phyloP scores from a whole-genome alignment of 2,329 filamentous ascomycete species.

The Podosphaera fusca region DNA sequence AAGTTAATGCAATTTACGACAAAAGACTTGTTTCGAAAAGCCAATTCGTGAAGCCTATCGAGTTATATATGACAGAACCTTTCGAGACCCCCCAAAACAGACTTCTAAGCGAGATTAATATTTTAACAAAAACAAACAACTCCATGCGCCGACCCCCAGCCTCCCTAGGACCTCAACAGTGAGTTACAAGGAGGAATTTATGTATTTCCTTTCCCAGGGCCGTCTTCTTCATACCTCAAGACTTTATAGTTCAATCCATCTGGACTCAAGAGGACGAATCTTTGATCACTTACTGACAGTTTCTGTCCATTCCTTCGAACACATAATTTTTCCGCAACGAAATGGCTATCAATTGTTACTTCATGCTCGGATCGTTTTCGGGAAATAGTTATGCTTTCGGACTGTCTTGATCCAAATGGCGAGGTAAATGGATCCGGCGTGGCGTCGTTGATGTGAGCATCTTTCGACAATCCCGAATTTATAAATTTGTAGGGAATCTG shows the following conservation, averaged over 20 bases:
- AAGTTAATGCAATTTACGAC: too few species aligned
- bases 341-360: slow-evolving; percentile 5
- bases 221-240: slow-evolving; percentile 4
- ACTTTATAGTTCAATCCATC: slow-evolving; percentile 13
- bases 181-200: not conserved
- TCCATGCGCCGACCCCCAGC: too few species aligned
- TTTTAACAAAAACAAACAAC: too few species aligned
- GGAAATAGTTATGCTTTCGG: slow-evolving; percentile 8
- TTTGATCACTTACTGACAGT: slow-evolving; percentile 5
- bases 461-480: not conserved
- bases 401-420: slow-evolving; percentile 2
- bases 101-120: too few species aligned
- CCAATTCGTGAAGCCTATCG: too few species aligned
- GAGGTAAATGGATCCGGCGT: not conserved
- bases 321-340: slow-evolving; percentile 10
- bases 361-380: slow-evolving; percentile 5
- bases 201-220: not conserved
- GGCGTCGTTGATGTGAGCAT: not conserved
- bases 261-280: slow-evolving; percentile 11
- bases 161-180: too few species aligned
- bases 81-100: too few species aligned
- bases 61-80: too few species aligned
- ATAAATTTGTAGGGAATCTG: slow-evolving; percentile 9
- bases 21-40: too few species aligned
- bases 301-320: slow-evolving; percentile 5